Percentiles rank a stretch among this genome's conserved stretches.
Conservation (phyloP, 2,329 filamentous ascomycete genomes). For the Chalara sp. region DNA sequence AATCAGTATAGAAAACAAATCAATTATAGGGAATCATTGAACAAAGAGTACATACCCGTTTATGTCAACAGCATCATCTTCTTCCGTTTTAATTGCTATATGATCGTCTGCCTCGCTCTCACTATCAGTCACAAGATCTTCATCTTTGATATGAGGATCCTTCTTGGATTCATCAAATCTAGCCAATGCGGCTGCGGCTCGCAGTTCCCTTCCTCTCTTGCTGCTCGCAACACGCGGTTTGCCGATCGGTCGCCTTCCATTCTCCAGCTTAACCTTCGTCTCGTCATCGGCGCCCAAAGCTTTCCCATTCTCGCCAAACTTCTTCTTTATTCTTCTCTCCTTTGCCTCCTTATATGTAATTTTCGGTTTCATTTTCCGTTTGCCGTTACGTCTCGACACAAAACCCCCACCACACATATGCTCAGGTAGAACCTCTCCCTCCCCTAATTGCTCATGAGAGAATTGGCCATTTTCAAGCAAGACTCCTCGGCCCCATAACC, state of each 20-base stretch:
- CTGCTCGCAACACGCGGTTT: constrained; percentile 56
- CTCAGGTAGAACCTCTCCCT: constrained; percentile 54
- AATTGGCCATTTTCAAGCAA: constrained; percentile 55
- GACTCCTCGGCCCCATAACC: constrained; percentile 72
- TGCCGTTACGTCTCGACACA: constrained; percentile 45
- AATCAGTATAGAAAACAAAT: no score
- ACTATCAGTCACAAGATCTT: constrained; percentile 35
- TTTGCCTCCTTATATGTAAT: constrained; percentile 35
- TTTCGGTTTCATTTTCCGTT: constrained; percentile 41
- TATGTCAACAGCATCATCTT: constrained; percentile 53
- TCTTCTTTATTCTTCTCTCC: constrained; percentile 47
- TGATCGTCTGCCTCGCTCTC: constrained; percentile 42
- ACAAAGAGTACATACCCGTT: constrained; percentile 33
- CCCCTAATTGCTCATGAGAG: constrained; percentile 43
- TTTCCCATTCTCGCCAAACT: constrained; percentile 43
- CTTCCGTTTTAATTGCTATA: constrained; percentile 32
- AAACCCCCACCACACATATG: constrained; percentile 81
- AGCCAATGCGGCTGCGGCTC: constrained; percentile 53
- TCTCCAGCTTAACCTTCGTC: constrained; percentile 32
- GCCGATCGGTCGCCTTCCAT: constrained; percentile 43
- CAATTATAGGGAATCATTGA: no score
- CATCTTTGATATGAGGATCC: constrained; percentile 31
- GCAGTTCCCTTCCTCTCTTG: constrained; percentile 50
- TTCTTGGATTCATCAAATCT: constrained; percentile 42
- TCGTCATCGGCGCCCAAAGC: constrained; percentile 49